Percentiles rank a stretch among this genome's conserved stretches.
These are phyloP conservation scores for Rhizopogon vesiculosus DNA, from an alignment of 768 basidiomycete genomes.

Conservation along the genomic window DNA sequence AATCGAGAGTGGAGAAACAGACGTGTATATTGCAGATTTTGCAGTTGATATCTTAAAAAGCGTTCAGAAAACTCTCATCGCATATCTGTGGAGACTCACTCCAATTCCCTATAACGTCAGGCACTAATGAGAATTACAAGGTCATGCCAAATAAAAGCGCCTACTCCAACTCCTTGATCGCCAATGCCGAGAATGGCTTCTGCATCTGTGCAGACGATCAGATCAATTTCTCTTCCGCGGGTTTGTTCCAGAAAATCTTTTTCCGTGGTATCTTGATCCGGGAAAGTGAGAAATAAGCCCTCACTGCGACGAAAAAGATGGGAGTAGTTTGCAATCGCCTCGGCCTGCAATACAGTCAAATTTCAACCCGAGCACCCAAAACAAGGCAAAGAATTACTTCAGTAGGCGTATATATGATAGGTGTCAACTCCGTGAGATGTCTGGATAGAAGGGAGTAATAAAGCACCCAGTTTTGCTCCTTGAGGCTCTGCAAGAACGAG, in stretches of 20 bases:
- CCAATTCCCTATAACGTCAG: constrained; percentile 38
- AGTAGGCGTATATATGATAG: constrained; percentile 81
- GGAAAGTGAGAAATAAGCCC: constrained; percentile 67
- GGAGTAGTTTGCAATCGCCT: constrained; percentile 81
- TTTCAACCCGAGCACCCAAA: neutral
- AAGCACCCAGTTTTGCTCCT: constrained; percentile 78
- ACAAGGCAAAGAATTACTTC: constrained; percentile 39
- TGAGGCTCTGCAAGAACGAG: constrained; percentile 69
- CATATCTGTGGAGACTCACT: constrained; percentile 28
- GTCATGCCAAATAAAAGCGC: constrained; percentile 18
- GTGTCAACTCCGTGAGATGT: constrained; percentile 53
- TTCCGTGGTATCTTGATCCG: constrained; percentile 65
- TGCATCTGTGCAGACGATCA: constrained; percentile 80
- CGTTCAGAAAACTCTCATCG: neutral
- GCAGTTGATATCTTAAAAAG: constrained; percentile 61
- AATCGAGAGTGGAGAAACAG: constrained; percentile 12
- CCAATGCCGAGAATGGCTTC: constrained; percentile 83
- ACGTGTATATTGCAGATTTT: constrained; percentile 79
- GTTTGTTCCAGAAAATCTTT: constrained; percentile 70
- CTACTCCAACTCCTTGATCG: constrained; percentile 68
- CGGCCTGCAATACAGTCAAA: constrained; percentile 41
- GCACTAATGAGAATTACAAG: constrained; percentile 7
- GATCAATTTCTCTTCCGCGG: constrained; percentile 56
- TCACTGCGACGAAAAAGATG: constrained; percentile 78
- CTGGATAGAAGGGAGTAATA: constrained; percentile 65